Evolutionary conservation across 208 protist genomes (phyloP), one percentile per base, ranked within the genome.

Genomic region (Balamuthia mandrillaris): DNA sequence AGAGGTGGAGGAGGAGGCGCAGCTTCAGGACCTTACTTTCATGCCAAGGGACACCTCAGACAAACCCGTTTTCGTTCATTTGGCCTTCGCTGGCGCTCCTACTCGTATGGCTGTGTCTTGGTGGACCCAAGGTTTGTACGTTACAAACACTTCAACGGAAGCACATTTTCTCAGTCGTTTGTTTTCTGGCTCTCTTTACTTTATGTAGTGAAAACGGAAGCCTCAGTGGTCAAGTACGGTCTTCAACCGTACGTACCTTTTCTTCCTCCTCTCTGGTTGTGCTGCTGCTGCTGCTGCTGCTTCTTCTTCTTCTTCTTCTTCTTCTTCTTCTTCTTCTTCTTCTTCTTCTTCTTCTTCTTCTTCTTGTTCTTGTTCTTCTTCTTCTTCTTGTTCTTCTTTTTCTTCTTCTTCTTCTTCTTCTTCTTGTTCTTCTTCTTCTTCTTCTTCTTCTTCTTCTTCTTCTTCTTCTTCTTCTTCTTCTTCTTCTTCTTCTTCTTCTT

Each of bases 71-170:
- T n/a, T n/a, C 42, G 68, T 77, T 7, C 68, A 77, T 21, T 14
- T 77, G 10, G 44, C 68, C 35, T 77, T 77, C 24, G 68, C 24
- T 2, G 68, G 68, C 21, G 68, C 49, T 21, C 21, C 68, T 45
- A 58, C 68, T 27, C 68, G 68, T 45, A 77, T 77, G 68, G 42
- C 68, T 31, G 68, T 77, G 29, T 77, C 68, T 7, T 77, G 68
- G 68, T 45, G 49, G 29, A 77, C 68, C 44, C 56, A 77, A 18
- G 42, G 68, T 77, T 24, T 42, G 6, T 49, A 16, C 35, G 16
- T 14, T n/a, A 44, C 31, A n/a, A n/a, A n/a, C n/a, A n/a, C n/a
- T n/a, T n/a, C n/a, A n/a, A n/a, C n/a, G n/a, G 16, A 31, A 74
- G 24, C 0, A 33, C 56, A 27, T 35, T 65, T 7, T 14, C 56